phyloP scores from a whole-genome alignment of 495 filamentous ascomycete species.

The Podospora didyma region DNA sequence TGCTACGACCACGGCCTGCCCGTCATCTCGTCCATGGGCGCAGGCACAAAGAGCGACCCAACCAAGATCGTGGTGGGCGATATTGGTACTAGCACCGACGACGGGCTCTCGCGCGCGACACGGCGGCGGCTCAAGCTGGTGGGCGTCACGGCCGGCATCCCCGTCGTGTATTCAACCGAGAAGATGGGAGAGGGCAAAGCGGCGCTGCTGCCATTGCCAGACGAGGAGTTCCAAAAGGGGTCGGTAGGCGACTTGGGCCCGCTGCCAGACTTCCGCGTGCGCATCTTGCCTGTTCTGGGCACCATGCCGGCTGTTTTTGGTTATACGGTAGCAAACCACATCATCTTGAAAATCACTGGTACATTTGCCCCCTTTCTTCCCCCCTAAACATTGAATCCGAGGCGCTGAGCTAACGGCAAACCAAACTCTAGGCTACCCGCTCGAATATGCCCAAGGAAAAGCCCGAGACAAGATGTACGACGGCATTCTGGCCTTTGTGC shows the following conservation, averaged over 20 bases:
- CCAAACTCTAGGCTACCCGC: conserved; percentile 73
- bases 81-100: conserved; percentile 83
- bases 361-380: neutral
- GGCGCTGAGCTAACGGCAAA: no score
- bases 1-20: conserved; percentile 70
- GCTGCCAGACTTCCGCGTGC: conserved; percentile 85
- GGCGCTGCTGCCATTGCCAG: conserved; percentile 75
- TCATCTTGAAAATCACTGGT: conserved; percentile 76
- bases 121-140: conserved; percentile 71
- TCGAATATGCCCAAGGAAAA: conserved; percentile 79
- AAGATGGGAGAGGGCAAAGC: conserved; percentile 90
- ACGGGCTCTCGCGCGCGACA: conserved; percentile 82
- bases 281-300: conserved; percentile 89
- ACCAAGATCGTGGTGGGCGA: conserved; percentile 89
- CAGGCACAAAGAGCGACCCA: conserved; percentile 95
- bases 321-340: conserved; percentile 82
- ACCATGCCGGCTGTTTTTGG: conserved; percentile 98
- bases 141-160: conserved; percentile 80
- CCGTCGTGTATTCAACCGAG: conserved; percentile 90
- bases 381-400: neutral
- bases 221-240: conserved; percentile 88
- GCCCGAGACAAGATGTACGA: conserved; percentile 87
- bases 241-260: conserved; percentile 80
- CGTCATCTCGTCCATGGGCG: conserved; percentile 94
- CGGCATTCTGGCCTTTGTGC: conserved; percentile 64